Evolutionary conservation across 345 rosid species (phyloP), one percentile per base, ranked within the genome.

Genomic region (Euphorbia peplus): DNA sequence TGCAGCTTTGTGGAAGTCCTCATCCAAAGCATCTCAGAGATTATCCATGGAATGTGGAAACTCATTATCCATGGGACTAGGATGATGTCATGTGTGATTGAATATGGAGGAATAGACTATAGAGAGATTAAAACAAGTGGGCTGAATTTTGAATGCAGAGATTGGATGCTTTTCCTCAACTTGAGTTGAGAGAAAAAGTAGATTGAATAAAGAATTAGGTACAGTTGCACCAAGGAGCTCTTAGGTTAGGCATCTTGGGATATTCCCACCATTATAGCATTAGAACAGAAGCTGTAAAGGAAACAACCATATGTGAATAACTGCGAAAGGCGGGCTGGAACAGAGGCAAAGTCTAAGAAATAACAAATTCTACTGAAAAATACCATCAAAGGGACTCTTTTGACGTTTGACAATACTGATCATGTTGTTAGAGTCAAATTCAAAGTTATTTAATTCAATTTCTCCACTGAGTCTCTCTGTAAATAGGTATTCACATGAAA

Each of bases 141-240:
- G 47, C 15, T 44, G 18, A 5, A 44, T 44, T 44, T 44, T 44
- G 81, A 72, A 68, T 63, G 11, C 25, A 16, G 25, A 42, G 28
- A 48, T 41, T 61, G 50, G 53, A 8, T 59, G 18, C 44, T 70
- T 75, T 39, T 63, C 72, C 69, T 41, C 65, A 69, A 51, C 19
- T 22, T 63, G 30, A 58, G 50, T 64, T 14, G 51, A 57, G 53
- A 73, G 28, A 70, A 44, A 47, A 21, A 46, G 55, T 50, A 25
- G 35, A 37, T 12, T 37, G 22, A 13, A 42, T 28, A 5, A 64
- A 62, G 6, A 63, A 78, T 77, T 84, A 71, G 88, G 88, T 75
- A 46, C 15, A 30, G 57, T 28, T 24, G 77, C 90, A 86, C 83
- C 64, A 44, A 64, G 30, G 14, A 30, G 57, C 44, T 39, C 73